phyloP scores from a whole-genome alignment of 2,329 filamentous ascomycete genomes.

The Diaporthe capsici region DNA sequence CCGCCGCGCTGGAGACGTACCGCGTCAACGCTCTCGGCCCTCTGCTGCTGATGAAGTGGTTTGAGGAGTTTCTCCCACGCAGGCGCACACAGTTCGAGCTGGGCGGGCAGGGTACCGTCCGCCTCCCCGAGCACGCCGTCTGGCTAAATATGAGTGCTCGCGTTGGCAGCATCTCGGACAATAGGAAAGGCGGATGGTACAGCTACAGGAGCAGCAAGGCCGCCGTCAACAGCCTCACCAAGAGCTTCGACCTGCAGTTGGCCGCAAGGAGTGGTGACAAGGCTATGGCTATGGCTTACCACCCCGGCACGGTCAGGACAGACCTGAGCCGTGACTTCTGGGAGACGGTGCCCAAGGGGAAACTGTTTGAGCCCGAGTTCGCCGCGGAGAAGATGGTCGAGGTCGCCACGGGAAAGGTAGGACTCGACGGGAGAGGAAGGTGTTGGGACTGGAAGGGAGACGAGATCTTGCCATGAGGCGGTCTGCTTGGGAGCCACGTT shows the following conservation, averaged over 20 bases:
- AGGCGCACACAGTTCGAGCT: conserved; percentile 60
- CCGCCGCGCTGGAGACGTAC: conserved; percentile 76
- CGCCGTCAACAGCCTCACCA: conserved; percentile 78
- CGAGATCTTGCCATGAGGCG: conserved; percentile 69
- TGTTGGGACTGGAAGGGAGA: conserved; percentile 80
- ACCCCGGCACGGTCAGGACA: conserved; percentile 87
- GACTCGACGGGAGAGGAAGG: conserved; percentile 67
- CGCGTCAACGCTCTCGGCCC: conserved; percentile 81
- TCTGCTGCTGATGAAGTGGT: conserved; percentile 83
- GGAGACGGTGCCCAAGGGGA: conserved; percentile 70
- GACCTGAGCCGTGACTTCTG: conserved; percentile 81
- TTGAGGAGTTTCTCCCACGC: conserved; percentile 76
- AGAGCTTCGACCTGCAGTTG: conserved; percentile 79
- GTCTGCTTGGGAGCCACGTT: background rate
- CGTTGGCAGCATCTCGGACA: conserved; percentile 81
- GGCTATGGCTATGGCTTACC: conserved; percentile 78
- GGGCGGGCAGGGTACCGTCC: conserved; percentile 1
- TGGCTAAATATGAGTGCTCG: conserved; percentile 85
- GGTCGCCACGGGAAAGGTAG: conserved; percentile 66
- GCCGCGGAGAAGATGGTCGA: conserved; percentile 75
- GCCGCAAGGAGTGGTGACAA: conserved; percentile 68
- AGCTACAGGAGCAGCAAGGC: conserved; percentile 84
- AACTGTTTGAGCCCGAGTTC: conserved; percentile 77
- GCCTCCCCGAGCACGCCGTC: conserved; percentile 68
- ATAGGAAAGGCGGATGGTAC: conserved; percentile 84